phyloP scores from a whole-genome alignment of 108 stramenopile genomes.

The Pseudonitzschia pungens region DNA sequence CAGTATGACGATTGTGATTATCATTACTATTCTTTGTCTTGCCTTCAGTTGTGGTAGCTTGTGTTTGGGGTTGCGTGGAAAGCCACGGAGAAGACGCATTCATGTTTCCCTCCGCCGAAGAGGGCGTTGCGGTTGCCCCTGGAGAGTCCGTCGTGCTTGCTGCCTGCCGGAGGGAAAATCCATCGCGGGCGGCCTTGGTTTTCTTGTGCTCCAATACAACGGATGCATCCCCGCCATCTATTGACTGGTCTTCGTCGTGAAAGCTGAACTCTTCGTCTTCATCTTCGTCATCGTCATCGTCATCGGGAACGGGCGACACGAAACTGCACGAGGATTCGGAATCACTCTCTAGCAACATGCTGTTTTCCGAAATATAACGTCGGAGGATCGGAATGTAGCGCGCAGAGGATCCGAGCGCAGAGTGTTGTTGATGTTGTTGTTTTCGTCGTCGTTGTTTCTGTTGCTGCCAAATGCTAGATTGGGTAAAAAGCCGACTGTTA shows the following conservation, averaged over 20 bases:
- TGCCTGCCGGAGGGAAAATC: background rate
- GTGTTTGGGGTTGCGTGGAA: background rate
- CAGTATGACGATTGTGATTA: too few relatives aligned
- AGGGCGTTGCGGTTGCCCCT: too few relatives aligned
- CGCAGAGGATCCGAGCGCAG: too few relatives aligned
- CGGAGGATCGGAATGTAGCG: too few relatives aligned
- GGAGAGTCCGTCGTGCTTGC: too few relatives aligned
- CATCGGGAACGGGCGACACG: background rate
- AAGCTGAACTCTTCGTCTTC: background rate
- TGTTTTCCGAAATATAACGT: too few relatives aligned
- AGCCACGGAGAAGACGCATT: background rate
- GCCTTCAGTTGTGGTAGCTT: background rate
- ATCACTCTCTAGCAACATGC: background rate
- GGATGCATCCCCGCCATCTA: background rate
- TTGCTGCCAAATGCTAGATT: too few relatives aligned
- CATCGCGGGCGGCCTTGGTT: background rate
- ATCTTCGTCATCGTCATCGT: background rate
- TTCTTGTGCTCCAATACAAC: background rate
- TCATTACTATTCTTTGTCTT: background rate
- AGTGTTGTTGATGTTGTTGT: too few relatives aligned
- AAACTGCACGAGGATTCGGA: background rate
- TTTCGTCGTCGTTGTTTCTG: too few relatives aligned
- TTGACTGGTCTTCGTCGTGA: background rate
- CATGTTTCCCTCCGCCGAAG: too few relatives aligned
- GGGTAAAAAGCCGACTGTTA: too few relatives aligned